These are phyloP conservation scores for Sporisorium scitamineum DNA, from an alignment of 1,284 basidiomycete genomes.

Conservation along the genomic window DNA sequence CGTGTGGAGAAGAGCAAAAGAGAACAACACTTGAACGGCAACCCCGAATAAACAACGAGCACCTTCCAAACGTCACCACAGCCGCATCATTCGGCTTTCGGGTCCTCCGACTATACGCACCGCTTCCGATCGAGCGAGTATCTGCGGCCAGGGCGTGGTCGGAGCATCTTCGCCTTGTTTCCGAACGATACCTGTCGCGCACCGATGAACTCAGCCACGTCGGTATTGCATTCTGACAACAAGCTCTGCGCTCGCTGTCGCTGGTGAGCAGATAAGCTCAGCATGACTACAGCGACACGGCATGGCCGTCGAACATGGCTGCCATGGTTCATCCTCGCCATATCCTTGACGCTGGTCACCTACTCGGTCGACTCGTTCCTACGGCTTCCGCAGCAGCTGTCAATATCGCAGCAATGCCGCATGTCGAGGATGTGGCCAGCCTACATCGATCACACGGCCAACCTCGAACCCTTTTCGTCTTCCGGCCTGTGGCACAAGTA, in stretches of 20 bases:
- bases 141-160: background rate
- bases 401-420: conserved; percentile 75
- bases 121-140: background rate
- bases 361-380: conserved; percentile 49
- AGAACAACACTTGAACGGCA: conserved; percentile 17
- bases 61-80: background rate
- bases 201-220: conserved; percentile 8
- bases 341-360: conserved; percentile 15
- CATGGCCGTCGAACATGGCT: conserved; percentile 18
- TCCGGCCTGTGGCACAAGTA: conserved; percentile 81
- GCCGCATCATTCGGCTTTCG: conserved; percentile 1
- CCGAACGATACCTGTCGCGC: background rate
- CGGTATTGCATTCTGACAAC: background rate
- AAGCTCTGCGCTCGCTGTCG: background rate
- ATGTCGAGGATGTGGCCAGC: conserved; percentile 98
- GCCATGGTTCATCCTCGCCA: conserved; percentile 33
- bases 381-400: conserved; percentile 45
- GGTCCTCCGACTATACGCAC: background rate
- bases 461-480: conserved; percentile 74
- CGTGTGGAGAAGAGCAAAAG: conserved; percentile 3
- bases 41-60: too few species aligned
- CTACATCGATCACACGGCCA: conserved; percentile 75
- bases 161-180: background rate
- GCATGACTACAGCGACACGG: conserved; percentile 8
- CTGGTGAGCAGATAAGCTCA: background rate